Conservation (phyloP, 257 asterid genomes). For the Ilex asprella region DNA sequence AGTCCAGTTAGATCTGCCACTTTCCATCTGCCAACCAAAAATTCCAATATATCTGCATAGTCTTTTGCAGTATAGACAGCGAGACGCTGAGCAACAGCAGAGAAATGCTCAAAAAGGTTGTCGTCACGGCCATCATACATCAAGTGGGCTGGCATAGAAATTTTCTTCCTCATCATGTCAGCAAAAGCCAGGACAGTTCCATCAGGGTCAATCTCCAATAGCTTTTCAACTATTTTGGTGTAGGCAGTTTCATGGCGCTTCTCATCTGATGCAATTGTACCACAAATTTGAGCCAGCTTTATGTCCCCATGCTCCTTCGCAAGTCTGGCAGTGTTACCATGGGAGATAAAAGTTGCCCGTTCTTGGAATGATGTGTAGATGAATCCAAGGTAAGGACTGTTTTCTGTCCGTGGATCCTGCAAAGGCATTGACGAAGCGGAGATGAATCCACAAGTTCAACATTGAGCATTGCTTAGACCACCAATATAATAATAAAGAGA, state of each 20-base stretch:
- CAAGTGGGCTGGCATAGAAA: slow-evolving; percentile 17
- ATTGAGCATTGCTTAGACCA: too few relatives aligned
- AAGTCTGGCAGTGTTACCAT: slow-evolving; percentile 19
- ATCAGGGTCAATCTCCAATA: slow-evolving; percentile 16
- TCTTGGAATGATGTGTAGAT: slow-evolving; percentile 20
- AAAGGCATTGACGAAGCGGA: not conserved
- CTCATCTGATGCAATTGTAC: slow-evolving; percentile 17
- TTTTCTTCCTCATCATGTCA: slow-evolving; percentile 19
- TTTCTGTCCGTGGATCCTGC: slow-evolving; percentile 11
- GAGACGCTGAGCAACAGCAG: slow-evolving; percentile 14
- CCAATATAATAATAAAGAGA: too few relatives aligned
- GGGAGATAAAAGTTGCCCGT: slow-evolving; percentile 15
- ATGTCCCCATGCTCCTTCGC: slow-evolving; percentile 15
- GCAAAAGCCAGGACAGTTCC: slow-evolving; percentile 13
- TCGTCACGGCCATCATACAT: slow-evolving; percentile 17
- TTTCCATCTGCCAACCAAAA: slow-evolving; percentile 15
- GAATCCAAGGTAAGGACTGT: slow-evolving; percentile 14
- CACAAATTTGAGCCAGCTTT: slow-evolving; percentile 12
- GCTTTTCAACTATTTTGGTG: slow-evolving; percentile 15
- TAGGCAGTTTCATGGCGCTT: slow-evolving; percentile 20
- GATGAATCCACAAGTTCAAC: too few relatives aligned
- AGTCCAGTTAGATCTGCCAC: slow-evolving; percentile 11
- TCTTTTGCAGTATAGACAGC: slow-evolving; percentile 15
- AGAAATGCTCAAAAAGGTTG: slow-evolving; percentile 13
- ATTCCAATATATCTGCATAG: slow-evolving; percentile 14